Evolutionary conservation across 2,329 filamentous ascomycete species (phyloP).

Genomic region (Colletotrichum sp.): DNA sequence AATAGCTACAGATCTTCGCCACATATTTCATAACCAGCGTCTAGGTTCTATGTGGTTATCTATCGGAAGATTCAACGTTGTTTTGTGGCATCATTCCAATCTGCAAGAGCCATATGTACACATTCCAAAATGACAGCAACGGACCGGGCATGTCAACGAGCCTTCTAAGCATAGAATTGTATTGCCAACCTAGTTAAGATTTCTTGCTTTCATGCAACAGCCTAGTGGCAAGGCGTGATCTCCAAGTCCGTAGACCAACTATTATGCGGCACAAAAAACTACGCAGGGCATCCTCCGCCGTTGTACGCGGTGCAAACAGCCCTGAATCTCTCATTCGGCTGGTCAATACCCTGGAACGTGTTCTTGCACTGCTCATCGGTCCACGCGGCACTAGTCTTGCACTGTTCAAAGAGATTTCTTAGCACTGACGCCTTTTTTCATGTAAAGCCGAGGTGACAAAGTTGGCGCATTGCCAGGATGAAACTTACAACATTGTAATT

Average conservation of each 20-base stretch:
- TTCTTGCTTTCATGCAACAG: not conserved
- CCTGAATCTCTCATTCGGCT: not conserved
- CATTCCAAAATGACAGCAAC: not conserved
- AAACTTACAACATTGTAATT: not conserved
- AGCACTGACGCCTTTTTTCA: not conserved
- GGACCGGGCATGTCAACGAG: accelerated
- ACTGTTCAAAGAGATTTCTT: not conserved
- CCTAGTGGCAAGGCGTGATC: not conserved
- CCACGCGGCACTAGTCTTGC: not conserved
- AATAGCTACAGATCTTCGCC: not conserved
- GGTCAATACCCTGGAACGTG: not conserved
- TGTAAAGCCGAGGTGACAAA: not conserved
- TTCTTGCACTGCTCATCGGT: not conserved
- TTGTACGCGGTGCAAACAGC: not conserved
- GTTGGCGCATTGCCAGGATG: accelerated
- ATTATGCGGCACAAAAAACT: not conserved
- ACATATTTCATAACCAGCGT: no score
- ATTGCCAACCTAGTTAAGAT: not conserved
- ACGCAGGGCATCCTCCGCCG: not conserved
- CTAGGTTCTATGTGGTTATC: no score
- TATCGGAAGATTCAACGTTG: not conserved
- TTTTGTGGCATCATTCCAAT: not conserved
- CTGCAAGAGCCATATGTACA: not conserved
- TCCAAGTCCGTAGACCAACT: not conserved
- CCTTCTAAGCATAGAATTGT: not conserved